These are phyloP conservation scores for Isatis lusitanica DNA, from an alignment of 441 rosid genomes.

Conservation along the genomic window DNA sequence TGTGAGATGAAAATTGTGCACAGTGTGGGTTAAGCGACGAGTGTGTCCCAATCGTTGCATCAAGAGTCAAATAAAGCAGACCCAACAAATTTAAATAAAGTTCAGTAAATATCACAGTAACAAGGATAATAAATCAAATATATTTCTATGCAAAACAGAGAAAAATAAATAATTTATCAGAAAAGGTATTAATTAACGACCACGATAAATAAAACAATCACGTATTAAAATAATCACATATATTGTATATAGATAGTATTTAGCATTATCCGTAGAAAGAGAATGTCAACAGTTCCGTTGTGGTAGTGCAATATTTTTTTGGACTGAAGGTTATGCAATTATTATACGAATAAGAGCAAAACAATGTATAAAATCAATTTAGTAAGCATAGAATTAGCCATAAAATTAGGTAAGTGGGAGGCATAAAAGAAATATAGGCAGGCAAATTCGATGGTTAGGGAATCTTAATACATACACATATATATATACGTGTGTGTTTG, in stretches of 20 bases:
- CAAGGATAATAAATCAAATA: not conserved
- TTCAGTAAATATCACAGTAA: not conserved
- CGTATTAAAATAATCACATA: too few species aligned
- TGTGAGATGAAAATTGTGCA: not conserved
- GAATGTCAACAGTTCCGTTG: slow-evolving; percentile 24
- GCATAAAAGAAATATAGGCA: not conserved
- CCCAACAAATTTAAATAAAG: not conserved
- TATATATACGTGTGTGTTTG: not conserved
- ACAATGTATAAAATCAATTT: not conserved
- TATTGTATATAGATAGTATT: not conserved
- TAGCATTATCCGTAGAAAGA: not conserved
- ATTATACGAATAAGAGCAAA: not conserved
- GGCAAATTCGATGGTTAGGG: slow-evolving; percentile 10
- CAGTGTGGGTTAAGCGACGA: not conserved
- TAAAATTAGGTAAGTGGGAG: not conserved
- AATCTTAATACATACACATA: not conserved
- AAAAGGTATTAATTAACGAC: not conserved
- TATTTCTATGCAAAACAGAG: not conserved
- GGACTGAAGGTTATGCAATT: not conserved
- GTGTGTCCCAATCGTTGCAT: slow-evolving; percentile 18
- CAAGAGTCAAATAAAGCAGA: slow-evolving; percentile 24
- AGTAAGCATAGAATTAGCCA: not conserved
- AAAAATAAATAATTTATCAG: not conserved
- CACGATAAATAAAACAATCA: not conserved
- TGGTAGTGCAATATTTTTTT: not conserved